Evolutionary conservation across 345 rosid species (phyloP).

Genomic region (Eucalyptus urophylla): DNA sequence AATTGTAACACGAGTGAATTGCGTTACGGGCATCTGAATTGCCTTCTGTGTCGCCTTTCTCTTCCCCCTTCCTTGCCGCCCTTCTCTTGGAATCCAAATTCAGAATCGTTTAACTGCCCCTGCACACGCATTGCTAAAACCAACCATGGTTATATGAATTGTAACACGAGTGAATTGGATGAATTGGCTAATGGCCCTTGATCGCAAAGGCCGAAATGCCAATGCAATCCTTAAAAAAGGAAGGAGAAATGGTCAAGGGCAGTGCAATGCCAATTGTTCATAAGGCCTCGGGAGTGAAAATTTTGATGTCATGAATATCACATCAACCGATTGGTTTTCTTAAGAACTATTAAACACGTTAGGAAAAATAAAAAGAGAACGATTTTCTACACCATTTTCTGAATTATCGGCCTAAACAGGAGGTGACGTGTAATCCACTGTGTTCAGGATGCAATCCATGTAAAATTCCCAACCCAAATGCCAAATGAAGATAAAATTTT

Average conservation of each 20-base stretch:
- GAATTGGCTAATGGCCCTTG: not conserved
- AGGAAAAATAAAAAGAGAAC: not conserved
- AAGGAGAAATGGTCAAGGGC: not conserved
- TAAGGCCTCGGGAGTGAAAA: not conserved
- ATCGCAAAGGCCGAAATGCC: not conserved
- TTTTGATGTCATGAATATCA: not conserved
- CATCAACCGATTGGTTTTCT: not conserved
- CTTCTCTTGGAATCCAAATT: not conserved
- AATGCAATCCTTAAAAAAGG: not conserved
- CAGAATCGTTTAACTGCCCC: not conserved
- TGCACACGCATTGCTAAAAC: not conserved
- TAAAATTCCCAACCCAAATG: not conserved
- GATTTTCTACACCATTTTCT: not conserved
- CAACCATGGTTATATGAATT: not conserved
- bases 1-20: not conserved
- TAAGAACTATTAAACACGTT: not conserved
- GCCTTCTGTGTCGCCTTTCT: not conserved
- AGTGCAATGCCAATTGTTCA: not conserved
- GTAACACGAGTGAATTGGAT: not conserved
- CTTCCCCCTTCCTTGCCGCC: not conserved
- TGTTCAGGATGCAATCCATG: not conserved
- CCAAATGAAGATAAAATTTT: not conserved
- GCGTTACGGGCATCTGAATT: not conserved
- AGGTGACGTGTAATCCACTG: not conserved
- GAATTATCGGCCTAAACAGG: not conserved